Evolutionary conservation across 176 grass and related monocot species (phyloP).

Genomic region (Coix lacrymajobi): DNA sequence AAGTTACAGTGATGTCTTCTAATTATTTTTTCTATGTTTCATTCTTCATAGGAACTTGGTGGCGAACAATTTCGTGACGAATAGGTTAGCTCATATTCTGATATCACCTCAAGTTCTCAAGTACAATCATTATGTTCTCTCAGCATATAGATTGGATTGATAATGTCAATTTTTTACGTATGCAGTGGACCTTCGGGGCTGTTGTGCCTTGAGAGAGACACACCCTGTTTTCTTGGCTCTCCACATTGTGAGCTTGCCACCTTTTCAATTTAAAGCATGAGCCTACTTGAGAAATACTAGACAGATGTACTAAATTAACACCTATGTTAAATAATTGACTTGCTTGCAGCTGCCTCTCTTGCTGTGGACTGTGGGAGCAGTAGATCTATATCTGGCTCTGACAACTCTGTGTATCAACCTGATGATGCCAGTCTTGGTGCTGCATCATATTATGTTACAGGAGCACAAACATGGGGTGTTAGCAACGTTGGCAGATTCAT

Average conservation of each 20-base stretch:
- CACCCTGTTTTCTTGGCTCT: constrained; percentile 58
- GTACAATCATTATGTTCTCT: not conserved
- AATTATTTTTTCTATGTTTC: not conserved
- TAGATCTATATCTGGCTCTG: constrained; percentile 42
- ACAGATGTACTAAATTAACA: not conserved
- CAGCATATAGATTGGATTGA: not conserved
- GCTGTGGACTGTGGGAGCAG: constrained; percentile 59
- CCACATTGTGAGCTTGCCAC: constrained; percentile 52
- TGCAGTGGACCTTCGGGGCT: constrained; percentile 48
- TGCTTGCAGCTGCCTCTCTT: constrained; percentile 54
- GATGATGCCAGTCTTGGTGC: constrained; percentile 37
- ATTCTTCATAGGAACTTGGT: constrained; percentile 63
- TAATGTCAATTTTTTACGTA: not conserved
- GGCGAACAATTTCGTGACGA: constrained; percentile 63
- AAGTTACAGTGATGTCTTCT: not conserved
- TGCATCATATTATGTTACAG: constrained; percentile 48
- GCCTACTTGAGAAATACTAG: not conserved
- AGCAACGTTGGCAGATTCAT: constrained; percentile 60
- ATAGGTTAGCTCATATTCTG: constrained; percentile 36
- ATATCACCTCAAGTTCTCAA: not conserved
- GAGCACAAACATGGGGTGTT: constrained; percentile 54
- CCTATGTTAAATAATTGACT: not conserved
- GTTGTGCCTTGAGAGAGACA: constrained; percentile 61
- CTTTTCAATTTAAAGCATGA: not conserved
- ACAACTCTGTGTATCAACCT: constrained; percentile 43